These are phyloP conservation scores for Opeltia flavorubescens DNA, from an alignment of 495 filamentous ascomycete species.

Conservation along the genomic window DNA sequence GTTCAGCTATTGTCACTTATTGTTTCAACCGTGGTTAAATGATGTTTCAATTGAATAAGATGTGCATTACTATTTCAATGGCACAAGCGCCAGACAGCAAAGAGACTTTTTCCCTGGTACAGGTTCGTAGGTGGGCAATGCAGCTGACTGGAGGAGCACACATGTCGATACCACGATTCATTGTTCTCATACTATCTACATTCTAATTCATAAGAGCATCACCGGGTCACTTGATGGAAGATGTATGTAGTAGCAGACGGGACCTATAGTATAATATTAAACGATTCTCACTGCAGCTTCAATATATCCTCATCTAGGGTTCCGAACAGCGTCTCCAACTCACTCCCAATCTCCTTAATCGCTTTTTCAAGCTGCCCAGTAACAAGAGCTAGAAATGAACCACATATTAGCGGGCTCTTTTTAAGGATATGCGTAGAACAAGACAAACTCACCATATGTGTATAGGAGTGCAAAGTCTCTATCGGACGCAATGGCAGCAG, in stretches of 20 bases:
- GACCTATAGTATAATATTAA: too few species aligned
- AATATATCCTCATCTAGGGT: constrained; percentile 60
- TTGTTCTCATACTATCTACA: neutral
- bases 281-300: constrained; percentile 43
- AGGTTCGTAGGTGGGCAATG: too few species aligned
- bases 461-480: constrained; percentile 59
- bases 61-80: too few species aligned
- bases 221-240: neutral
- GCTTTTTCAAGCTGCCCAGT: constrained; percentile 38
- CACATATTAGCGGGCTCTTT: constrained; percentile 2
- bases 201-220: neutral
- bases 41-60: neutral
- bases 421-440: neutral
- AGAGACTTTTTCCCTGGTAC: too few species aligned
- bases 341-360: constrained; percentile 34
- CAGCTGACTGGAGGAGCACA: too few species aligned
- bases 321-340: constrained; percentile 49
- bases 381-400: constrained; percentile 27
- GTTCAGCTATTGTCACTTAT: neutral
- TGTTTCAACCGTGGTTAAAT: neutral
- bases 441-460: constrained; percentile 45
- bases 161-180: too few species aligned
- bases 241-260: neutral
- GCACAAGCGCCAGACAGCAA: too few species aligned
- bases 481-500: constrained; percentile 36